Percentiles rank a stretch among this genome's conserved stretches.
Conservation (phyloP, 176 grass and related monocot species). For the Juncus effusus region DNA sequence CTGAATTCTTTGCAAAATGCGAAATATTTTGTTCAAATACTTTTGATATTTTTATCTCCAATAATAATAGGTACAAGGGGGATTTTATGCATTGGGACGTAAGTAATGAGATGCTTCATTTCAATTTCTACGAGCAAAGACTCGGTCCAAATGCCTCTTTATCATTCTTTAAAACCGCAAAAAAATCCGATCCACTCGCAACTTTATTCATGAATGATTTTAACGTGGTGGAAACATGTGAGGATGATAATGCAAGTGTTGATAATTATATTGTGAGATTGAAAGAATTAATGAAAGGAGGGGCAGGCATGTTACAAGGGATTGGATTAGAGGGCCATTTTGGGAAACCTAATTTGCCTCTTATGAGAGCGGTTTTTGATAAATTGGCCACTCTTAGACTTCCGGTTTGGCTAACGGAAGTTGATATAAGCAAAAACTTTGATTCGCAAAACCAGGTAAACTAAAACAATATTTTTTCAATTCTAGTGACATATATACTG, state of each 20-base stretch:
- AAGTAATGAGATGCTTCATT: conserved; percentile 93
- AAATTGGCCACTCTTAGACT: conserved; percentile 72
- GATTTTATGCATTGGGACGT: conserved; percentile 98
- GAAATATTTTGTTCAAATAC: neutral
- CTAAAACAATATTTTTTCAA: no score
- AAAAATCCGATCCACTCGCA: conserved; percentile 59
- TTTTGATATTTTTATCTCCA: neutral
- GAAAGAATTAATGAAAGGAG: conserved; percentile 46
- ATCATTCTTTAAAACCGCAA: conserved; percentile 68
- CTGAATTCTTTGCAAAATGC: neutral
- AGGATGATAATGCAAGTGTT: conserved; percentile 66
- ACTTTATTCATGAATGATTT: conserved; percentile 96
- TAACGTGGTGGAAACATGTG: conserved; percentile 77
- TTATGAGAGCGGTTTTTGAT: conserved; percentile 72
- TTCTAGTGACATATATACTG: no score
- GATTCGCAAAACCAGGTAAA: conserved; percentile 45
- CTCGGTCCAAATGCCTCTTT: conserved; percentile 57
- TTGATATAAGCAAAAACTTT: conserved; percentile 57
- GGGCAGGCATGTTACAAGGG: conserved; percentile 56
- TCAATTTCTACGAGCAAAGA: conserved; percentile 81
- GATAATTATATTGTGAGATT: conserved; percentile 60
- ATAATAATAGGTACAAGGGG: conserved; percentile 47
- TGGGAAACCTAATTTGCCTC: conserved; percentile 58
- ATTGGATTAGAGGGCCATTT: conserved; percentile 84
- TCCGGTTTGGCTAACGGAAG: conserved; percentile 81